Base-by-base conservation (phyloP, 805 yeast genomes). In the Kazachstania viticola region DNA sequence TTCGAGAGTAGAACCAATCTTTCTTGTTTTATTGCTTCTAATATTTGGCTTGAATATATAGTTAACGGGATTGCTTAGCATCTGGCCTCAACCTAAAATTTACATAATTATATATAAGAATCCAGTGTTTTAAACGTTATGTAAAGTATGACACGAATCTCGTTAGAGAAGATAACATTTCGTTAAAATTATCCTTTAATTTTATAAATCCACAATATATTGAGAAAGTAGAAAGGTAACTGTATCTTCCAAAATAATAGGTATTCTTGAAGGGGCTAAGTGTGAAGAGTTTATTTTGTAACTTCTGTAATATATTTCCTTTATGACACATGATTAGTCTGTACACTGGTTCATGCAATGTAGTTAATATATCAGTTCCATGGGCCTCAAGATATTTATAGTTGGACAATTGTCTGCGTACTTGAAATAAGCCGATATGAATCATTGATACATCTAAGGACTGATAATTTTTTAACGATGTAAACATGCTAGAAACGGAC, bases 341-440 rank as follows among this genome's bases (percentile, higher is more conserved):
- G 34, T 49, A 54, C 4, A 52, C 38, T 2, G 58, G 58, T 8
- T 26, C 29, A 18, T 50, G 40, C n/a, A 54, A 28, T 9, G 45
- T 30, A 1, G 25, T 36, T n/a, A 41, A 40, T 2, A 52, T 45
- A 30, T 49, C 41, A 2, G 51, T 38, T 6, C 59, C 59, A 17
- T 31, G 23, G 14, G 38, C 23, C 5, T 40, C 39, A 23, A 52
- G 31, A 30, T 49, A 46, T 39, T 54, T 54, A 34, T 51, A 54
- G 31, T 46, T 52, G 14, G 58, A 52, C 11, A 55, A 46, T 30
- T 53, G 57, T 3, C 56, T 53, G 2, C 49, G 50, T 19, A 54
- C 41, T 31, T 46, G 47, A 17, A 54, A 32, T 4, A 51, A 34
- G 8, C 59, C 59, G 7, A 54, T 25, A 30, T 54, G 44, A 15